Evolutionary conservation across 2,329 filamentous ascomycete genomes (phyloP), one percentile per base, ranked within the genome.

Genomic region (Aspergillus carbonarius): DNA sequence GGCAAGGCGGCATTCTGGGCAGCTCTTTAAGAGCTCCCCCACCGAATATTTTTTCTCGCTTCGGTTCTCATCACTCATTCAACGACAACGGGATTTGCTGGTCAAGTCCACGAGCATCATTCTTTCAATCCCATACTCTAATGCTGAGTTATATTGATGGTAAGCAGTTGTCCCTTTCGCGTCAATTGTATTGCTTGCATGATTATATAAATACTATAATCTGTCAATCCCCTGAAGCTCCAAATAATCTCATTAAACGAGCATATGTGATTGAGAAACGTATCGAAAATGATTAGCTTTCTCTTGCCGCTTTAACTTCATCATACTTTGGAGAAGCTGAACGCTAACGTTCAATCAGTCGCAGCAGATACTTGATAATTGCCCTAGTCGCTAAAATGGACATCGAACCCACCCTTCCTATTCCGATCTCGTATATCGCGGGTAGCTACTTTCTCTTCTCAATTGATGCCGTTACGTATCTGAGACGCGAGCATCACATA

Each of bases 381-480:
- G 32, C 18, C 34, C 27, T 35, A 13, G 50, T 34, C 25, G 44
- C 46, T 44, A 60, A 60, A 60, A 76, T 76, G 72, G 72, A 71
- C 51, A 67, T 69, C 40, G 64, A 68, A 49, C 77, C 76, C 48
- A 66, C 70, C 20, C 82, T 86, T 67, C 85, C 85, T 10, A 84
- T 96, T 63, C 87, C 91, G 61, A 95, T 98, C 70, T 93, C 91
- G 65, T 83, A 85, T 72, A 86, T 96, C 60, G 87, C 87, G 48
- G 87, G 88, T 66, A 88, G 90, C 64, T 97, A 93, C 79, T 85
- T 97, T 60, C 82, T 99, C 66, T 98, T 97, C 81, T 92, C 96
- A 73, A 85, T 92, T 68, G 85, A 92, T 71, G 86, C 88, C 63
- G 89, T 92, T 60, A 87, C 89, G 68, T 84, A 88, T 73, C 82